These are phyloP conservation scores for Macrophomina tecta DNA, from an alignment of 2,329 filamentous ascomycete genomes.

Conservation along the genomic window DNA sequence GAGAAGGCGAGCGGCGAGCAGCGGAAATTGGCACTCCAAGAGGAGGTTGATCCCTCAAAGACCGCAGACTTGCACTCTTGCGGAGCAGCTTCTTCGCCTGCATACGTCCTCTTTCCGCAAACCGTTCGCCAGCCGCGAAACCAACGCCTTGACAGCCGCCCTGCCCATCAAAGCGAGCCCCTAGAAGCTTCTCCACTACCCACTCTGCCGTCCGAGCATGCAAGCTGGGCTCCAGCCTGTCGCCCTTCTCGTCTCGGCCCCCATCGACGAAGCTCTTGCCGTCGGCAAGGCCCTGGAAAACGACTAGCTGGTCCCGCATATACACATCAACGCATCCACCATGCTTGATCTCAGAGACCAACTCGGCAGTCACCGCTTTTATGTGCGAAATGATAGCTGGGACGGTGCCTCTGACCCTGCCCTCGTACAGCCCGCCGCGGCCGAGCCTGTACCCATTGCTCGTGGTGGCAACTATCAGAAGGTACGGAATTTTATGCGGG, in stretches of 20 bases:
- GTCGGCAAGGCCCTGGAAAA: constrained; percentile 63
- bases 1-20: neutral
- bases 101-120: constrained; percentile 18
- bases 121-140: constrained; percentile 33
- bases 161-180: constrained; percentile 45
- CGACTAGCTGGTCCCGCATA: constrained; percentile 64
- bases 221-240: constrained; percentile 46
- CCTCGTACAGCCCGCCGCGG: constrained; percentile 55
- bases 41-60: neutral
- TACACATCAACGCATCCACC: constrained; percentile 60
- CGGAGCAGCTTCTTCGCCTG: neutral
- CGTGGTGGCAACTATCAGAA: constrained; percentile 62
- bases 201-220: constrained; percentile 55
- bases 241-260: constrained; percentile 34
- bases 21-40: no score
- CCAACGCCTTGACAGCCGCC: constrained; percentile 47
- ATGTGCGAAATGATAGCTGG: constrained; percentile 46
- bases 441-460: constrained; percentile 56
- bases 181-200: constrained; percentile 49
- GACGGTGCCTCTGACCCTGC: constrained; percentile 31
- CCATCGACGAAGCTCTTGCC: constrained; percentile 47
- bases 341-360: constrained; percentile 54
- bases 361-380: constrained; percentile 50
- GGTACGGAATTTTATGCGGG: constrained; percentile 54
- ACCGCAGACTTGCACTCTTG: neutral